Percentiles rank a stretch among this genome's conserved stretches.
Conservation (phyloP, 2,329 filamentous ascomycete species). For the Cytospora schulzeri region DNA sequence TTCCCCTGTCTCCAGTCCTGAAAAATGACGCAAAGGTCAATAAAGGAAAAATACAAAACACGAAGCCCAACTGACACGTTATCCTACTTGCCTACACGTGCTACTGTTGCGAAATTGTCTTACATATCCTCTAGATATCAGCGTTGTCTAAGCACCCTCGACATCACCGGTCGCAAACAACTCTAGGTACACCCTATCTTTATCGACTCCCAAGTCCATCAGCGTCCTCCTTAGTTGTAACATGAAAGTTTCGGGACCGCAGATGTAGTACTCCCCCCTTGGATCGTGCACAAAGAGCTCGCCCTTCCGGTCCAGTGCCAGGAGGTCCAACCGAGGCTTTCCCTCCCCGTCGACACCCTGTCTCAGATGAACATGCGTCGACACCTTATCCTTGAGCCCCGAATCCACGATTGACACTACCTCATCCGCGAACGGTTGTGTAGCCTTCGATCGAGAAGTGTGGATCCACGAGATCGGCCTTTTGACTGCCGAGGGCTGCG, state of each 20-base stretch:
- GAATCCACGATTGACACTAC: conserved; percentile 48
- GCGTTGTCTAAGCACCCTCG: conserved; percentile 28
- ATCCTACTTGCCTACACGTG: no score
- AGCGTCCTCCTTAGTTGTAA: conserved; percentile 56
- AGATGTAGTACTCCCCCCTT: conserved; percentile 68
- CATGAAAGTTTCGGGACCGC: conserved; percentile 75
- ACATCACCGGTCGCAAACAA: conserved; percentile 63
- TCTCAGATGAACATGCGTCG: conserved; percentile 60
- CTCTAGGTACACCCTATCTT: conserved; percentile 66
- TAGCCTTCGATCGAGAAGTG: conserved; percentile 52
- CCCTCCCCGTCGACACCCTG: conserved; percentile 54
- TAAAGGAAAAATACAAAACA: no score
- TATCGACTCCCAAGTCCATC: conserved; percentile 55
- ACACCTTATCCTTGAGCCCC: conserved; percentile 46
- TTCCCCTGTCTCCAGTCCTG: no score
- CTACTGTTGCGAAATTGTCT: not conserved
- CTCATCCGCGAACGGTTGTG: conserved; percentile 55
- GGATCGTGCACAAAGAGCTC: conserved; percentile 58
- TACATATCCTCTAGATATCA: not conserved
- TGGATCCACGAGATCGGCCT: conserved; percentile 66
- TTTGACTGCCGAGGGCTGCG: conserved; percentile 35
- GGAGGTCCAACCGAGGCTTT: conserved; percentile 54
- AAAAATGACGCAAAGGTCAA: no score
- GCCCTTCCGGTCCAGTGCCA: conserved; percentile 51
- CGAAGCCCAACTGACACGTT: no score